These are phyloP conservation scores for Chrysophaeum taylorii DNA, from an alignment of 352 stramenopile genomes.

Conservation along the genomic window DNA sequence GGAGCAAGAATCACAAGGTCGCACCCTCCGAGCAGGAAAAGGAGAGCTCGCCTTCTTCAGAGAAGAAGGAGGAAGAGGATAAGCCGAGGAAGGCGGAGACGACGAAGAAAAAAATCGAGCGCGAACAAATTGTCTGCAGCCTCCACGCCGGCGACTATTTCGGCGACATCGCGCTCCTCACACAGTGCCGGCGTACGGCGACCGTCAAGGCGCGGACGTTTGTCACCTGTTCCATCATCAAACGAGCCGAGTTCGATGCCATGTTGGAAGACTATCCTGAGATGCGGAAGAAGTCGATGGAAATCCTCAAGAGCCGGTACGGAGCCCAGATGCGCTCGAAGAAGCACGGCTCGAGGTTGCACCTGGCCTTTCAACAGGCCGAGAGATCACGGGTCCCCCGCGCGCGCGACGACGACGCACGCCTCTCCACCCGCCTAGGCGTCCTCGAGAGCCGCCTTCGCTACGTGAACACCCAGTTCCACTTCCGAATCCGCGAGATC, in stretches of 20 bases:
- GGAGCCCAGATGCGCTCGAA: no score
- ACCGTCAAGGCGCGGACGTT: conserved; percentile 42
- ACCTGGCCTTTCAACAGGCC: no score
- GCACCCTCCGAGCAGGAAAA: neutral
- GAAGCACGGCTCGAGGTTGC: no score
- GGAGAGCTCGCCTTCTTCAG: neutral
- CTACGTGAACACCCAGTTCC: no score
- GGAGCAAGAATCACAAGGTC: neutral
- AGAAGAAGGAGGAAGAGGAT: neutral
- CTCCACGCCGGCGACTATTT: conserved; percentile 36
- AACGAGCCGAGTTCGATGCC: neutral
- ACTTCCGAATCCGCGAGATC: no score
- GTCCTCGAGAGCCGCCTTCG: no score
- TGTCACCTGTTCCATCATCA: neutral
- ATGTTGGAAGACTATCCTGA: neutral
- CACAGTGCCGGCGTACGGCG: conserved; percentile 41
- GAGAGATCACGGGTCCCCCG: no score
- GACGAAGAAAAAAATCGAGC: neutral
- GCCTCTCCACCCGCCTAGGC: no score
- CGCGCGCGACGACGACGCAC: no score
- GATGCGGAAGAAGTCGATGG: neutral
- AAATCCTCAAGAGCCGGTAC: neutral
- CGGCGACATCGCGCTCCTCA: conserved; percentile 44
- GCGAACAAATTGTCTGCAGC: conserved; percentile 17
- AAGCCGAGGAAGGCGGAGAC: neutral